Evolutionary conservation across 2,329 filamentous ascomycete species (phyloP), one percentile per base, ranked within the genome.

Genomic region (Alternaria sp.): DNA sequence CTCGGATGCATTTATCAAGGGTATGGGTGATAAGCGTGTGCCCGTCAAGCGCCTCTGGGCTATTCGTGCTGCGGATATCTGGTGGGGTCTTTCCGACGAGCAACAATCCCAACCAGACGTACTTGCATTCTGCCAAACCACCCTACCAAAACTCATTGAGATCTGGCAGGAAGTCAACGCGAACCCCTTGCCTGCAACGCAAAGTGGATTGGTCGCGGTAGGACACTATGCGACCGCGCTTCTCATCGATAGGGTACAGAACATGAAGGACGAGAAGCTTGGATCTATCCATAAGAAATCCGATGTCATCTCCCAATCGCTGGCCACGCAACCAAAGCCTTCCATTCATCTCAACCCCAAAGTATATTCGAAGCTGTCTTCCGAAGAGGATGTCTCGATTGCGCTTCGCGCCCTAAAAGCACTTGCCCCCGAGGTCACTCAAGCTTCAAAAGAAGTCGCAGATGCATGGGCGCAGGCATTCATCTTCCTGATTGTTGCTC

Each of bases 331-430:
- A n/a, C 89, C 92, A 0, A 97, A 97, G 76, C 89, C 92, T 14
- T 97, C 94, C 0, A 95, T 97, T 76, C 82, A 98, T 20, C 84
- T 98, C 6, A 97, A 92, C 71, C 86, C 91, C 34, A 90, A 92
- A 63, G 87, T 97, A 5, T 98, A 95, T 79, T 89, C 90, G 38
- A 97, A 97, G 74, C 73, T 97, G 25, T 84, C 85, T 2, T 81
- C 84, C 0, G 88, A 90, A 57, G 91, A 94, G 54, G 95, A 99
- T 70, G 82, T 93, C 20, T 83, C 82, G 55, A 97, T 95, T 92
- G 85, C 92, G 53, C 82, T 89, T 43, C 87, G 88, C 65, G 90
- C 93, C 30, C 82, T 98, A 50, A 81, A 86, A 16, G 86, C 89
- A 27, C 80, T 90, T 16, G 85, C 89, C 16, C 76, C 83, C 16